A percentile compares a stretch with the other conserved stretches of the same genome.
Evolutionary conservation across 768 basidiomycete species (phyloP).

Genomic region (Boletales sp.): DNA sequence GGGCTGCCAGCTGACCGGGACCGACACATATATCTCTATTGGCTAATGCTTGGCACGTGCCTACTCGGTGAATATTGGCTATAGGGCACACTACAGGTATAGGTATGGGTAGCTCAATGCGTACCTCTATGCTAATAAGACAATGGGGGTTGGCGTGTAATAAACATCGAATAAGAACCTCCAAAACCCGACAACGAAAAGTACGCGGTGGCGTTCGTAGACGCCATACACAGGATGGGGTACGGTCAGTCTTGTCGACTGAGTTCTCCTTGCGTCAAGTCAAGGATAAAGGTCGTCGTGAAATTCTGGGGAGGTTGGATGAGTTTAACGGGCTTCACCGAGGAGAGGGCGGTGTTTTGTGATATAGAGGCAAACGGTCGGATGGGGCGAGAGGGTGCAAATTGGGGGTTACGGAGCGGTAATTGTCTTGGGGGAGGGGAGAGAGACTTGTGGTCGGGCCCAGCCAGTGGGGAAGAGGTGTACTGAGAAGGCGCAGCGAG

Average conservation of each 20-base stretch:
- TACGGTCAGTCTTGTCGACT: slow-evolving; percentile 54
- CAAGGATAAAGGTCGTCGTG: slow-evolving; percentile 65
- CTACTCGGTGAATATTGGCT: not conserved
- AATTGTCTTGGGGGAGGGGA: slow-evolving; percentile 30
- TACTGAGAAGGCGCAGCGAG: slow-evolving; percentile 33
- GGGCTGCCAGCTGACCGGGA: no score
- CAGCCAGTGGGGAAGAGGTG: slow-evolving; percentile 64
- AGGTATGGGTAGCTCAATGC: slow-evolving; percentile 1
- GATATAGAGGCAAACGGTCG: slow-evolving; percentile 72
- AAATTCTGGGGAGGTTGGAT: slow-evolving; percentile 77
- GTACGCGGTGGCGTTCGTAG: not conserved
- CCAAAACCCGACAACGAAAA: not conserved
- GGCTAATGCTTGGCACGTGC: not conserved
- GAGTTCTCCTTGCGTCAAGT: slow-evolving; percentile 82
- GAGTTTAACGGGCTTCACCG: slow-evolving; percentile 60
- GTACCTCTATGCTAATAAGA: slow-evolving; percentile 15
- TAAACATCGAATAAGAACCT: slow-evolving; percentile 24
- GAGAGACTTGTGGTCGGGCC: slow-evolving; percentile 30
- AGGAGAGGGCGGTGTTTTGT: slow-evolving; percentile 17
- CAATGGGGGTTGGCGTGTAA: slow-evolving; percentile 11
- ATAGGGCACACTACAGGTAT: not conserved
- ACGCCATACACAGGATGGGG: not conserved
- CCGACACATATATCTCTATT: not conserved
- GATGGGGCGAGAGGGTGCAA: slow-evolving; percentile 70
- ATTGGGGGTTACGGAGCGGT: slow-evolving; percentile 48